A percentile compares a stretch with the other conserved stretches of the same genome.
Evolutionary conservation across 768 basidiomycete species (phyloP).

Genomic region (Lentinula guzmanii): DNA sequence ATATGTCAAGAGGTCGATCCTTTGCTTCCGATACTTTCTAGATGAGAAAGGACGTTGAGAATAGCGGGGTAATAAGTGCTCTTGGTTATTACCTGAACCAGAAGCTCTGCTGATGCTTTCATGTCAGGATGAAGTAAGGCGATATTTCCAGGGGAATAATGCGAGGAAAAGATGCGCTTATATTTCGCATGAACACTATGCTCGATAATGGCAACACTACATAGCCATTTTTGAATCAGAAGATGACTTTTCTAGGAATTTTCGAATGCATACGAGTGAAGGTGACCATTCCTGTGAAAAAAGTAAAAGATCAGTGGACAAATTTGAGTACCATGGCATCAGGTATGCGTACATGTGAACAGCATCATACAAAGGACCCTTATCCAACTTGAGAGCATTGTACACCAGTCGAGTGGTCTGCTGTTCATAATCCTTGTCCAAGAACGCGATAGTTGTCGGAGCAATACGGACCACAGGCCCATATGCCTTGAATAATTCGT

Average conservation of each 20-base stretch:
- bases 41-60: slow-evolving; percentile 21
- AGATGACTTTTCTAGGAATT: slow-evolving; percentile 29
- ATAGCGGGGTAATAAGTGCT: background rate
- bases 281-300: slow-evolving; percentile 63
- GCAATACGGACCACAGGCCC: slow-evolving; percentile 76
- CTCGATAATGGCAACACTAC: slow-evolving; percentile 76
- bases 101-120: slow-evolving; percentile 51
- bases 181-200: slow-evolving; percentile 63
- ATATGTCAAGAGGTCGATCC: slow-evolving; percentile 53
- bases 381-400: slow-evolving; percentile 74
- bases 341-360: slow-evolving; percentile 58
- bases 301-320: slow-evolving; percentile 11
- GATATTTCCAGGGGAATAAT: slow-evolving; percentile 62
- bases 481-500: slow-evolving; percentile 63
- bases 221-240: slow-evolving; percentile 14
- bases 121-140: slow-evolving; percentile 68
- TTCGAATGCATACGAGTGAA: slow-evolving; percentile 61
- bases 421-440: slow-evolving; percentile 42
- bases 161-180: slow-evolving; percentile 69
- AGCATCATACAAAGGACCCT: slow-evolving; percentile 76
- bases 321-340: slow-evolving; percentile 8
- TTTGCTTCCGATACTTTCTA: slow-evolving; percentile 52
- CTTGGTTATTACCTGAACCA: slow-evolving; percentile 48
- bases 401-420: slow-evolving; percentile 62
- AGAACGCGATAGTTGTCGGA: slow-evolving; percentile 76